Base-by-base conservation (phyloP, 2,329 filamentous ascomycete genomes). In the Gaeumannomyces sp. region DNA sequence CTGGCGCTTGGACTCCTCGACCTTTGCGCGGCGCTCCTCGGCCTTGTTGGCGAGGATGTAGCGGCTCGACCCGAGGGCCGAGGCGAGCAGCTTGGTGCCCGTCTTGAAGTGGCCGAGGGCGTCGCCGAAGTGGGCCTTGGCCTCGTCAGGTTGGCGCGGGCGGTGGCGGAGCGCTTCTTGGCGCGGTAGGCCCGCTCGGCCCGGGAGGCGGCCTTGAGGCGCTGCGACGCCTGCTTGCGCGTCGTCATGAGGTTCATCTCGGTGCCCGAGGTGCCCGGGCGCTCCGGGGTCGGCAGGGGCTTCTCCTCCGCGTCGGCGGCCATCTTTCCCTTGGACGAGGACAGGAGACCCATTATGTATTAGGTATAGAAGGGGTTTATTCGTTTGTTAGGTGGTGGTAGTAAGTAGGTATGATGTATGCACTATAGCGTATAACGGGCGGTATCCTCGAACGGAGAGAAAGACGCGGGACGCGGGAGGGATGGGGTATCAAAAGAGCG, bases 191-290 rank as follows among this genome's bases (percentile, higher is more conserved):
- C 70, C 53, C 72, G 73, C 72, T 81, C 78, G 62, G 78, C 77
- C 27, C 74, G 72, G 65, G 75, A 72, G 4, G 79, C 79, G 61
- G 75, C 73, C 59, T 73, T 69, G 65, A 76, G 74, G 45, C 76
- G 72, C 64, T 76, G 71, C 16, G 76, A 76, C 33, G 78, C 77
- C 57, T 73, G 70, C 53, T 73, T 76, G 31, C 76, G 75, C 64
- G 73, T 76, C 63, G 73, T 75, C 60, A 73, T 72, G 58, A 81
- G 76, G 38, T 79, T 70, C 67, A 75, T 74, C 68, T 80, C 76
- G 25, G 79, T 81, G 64, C 76, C 77, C 0, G 78, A 77, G 19
- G 79, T 80, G 65, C 77, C 76, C 6, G 78, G 77, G 27, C 79
- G 74, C 29, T 60, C 33, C 64, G 63, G 61, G 59, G 63, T 67